A percentile compares a stretch with the other conserved stretches of the same genome.
phyloP scores from a whole-genome alignment of 495 filamentous ascomycete species.

The Lophiotrema nucula region DNA sequence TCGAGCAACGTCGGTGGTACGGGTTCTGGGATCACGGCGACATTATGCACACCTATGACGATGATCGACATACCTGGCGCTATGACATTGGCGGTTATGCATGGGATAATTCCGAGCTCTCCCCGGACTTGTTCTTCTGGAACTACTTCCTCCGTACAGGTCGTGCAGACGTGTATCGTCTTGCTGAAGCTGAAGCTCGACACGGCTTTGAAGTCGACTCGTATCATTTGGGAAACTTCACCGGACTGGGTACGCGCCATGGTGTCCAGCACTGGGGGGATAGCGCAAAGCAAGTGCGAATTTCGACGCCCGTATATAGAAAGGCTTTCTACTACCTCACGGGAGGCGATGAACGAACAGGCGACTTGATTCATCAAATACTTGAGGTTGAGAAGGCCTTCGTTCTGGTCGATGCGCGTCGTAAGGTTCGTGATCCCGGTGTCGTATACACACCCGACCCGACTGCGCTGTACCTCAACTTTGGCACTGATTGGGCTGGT shows the following conservation, averaged over 20 bases:
- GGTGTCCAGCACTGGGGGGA: constrained; percentile 18
- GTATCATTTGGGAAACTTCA: constrained; percentile 22
- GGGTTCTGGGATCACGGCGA: constrained; percentile 24
- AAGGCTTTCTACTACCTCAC: constrained; percentile 50
- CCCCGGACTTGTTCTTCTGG: constrained; percentile 20
- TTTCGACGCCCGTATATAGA: constrained; percentile 37
- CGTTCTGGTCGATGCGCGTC: constrained; percentile 46
- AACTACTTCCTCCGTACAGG: constrained; percentile 15
- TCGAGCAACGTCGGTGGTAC: constrained; percentile 17
- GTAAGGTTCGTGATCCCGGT: constrained; percentile 46
- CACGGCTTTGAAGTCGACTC: constrained; percentile 16
- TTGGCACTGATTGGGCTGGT: constrained; percentile 51
- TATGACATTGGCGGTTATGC: constrained; percentile 19
- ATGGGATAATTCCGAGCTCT: constrained; percentile 19
- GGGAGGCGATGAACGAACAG: constrained; percentile 49
- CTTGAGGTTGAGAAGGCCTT: constrained; percentile 33
- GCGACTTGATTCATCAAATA: constrained; percentile 25
- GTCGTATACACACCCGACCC: constrained; percentile 46
- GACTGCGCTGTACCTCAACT: constrained; percentile 46
- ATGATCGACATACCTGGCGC: constrained; percentile 13
- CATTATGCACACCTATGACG: constrained; percentile 15
- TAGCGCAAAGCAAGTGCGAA: constrained; percentile 19
- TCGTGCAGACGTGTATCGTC: constrained; percentile 10
- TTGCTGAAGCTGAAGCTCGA: constrained; percentile 7
- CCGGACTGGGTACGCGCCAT: constrained; percentile 14